Percentiles rank a stretch among this genome's conserved stretches.
Evolutionary conservation across 495 filamentous ascomycete genomes (phyloP).

Genomic region (Hyaloscypha hepaticicola): DNA sequence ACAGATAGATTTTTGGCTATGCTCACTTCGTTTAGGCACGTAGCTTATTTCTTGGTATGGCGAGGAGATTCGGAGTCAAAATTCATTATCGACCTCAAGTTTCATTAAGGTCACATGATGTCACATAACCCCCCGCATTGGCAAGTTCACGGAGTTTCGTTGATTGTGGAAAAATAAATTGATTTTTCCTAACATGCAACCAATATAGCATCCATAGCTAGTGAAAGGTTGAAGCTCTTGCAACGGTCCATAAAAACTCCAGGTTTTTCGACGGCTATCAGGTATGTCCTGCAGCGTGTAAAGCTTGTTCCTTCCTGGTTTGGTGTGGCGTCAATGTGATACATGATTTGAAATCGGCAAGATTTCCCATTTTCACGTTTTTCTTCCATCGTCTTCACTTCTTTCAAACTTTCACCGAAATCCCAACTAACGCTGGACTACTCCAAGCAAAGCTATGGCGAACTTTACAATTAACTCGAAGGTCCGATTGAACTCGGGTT

Average conservation of each 20-base stretch:
- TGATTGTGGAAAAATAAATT: background rate
- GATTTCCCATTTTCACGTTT: background rate
- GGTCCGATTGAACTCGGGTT: slow-evolving; percentile 70
- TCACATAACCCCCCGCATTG: background rate
- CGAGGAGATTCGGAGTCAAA: no score
- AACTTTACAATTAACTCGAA: slow-evolving; percentile 60
- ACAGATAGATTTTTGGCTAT: background rate
- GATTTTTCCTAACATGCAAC: background rate
- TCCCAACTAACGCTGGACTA: background rate
- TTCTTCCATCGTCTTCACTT: background rate
- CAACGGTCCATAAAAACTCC: background rate
- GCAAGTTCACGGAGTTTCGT: background rate
- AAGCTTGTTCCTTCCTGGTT: background rate
- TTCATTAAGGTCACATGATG: background rate
- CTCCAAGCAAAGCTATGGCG: slow-evolving; percentile 48
- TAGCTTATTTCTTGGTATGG: background rate
- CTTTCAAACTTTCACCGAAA: background rate
- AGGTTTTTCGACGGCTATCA: background rate
- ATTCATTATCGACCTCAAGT: background rate
- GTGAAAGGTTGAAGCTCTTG: background rate
- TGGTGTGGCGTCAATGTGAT: background rate
- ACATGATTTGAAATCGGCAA: background rate
- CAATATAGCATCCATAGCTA: background rate
- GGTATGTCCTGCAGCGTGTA: background rate
- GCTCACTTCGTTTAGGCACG: background rate